Evolutionary conservation across 2,329 filamentous ascomycete genomes (phyloP), one percentile per base, ranked within the genome.

Genomic region (Beauveria medogensis): DNA sequence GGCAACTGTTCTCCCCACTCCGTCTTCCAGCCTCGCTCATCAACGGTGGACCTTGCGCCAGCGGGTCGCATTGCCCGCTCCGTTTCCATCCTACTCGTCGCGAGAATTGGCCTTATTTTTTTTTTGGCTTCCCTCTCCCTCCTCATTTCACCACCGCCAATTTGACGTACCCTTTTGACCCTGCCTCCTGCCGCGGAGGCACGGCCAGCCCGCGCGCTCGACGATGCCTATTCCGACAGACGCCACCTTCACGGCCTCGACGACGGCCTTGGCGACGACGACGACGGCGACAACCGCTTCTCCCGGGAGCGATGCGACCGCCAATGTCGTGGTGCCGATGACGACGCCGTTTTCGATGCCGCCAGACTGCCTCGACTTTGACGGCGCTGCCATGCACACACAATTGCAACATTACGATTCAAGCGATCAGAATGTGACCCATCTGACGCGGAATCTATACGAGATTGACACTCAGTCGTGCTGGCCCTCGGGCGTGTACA

Each of bases 341-440:
- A 60, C 58, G 22, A 60, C 58, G 16, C 37, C 58, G 5, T 54
- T 54, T 22, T 37, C 51, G 20, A 60, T 60, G 41, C 50, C 50
- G 3, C 9, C 20, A 10, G 58, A 16, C 41, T 60, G 58, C n/a
- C 43, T 54, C 50, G 22, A 48, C 43, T 54, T 54, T 22, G 20
- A 41, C 22, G 41, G 58, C 6, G 58, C 48, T 3, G 10, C 34
- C 34, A 37, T 37, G 34, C 16, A 5, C 2, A 22, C 52, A 5
- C 10, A 47, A 3, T n/a, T 46, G 12, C 28, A 10, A 1, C 22
- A 16, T 12, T 4, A 40, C 18, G 8, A 34, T 20, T 16, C 24
- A 1, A 10, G 16, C 16, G 10, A 5, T 10, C 16, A 18, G 18
- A 3, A 28, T 9, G 5, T 9, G 6, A 43, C 24, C 40, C 18